Evolutionary conservation across 2,329 filamentous ascomycete species (phyloP).

Genomic region (Penicillium sp.): DNA sequence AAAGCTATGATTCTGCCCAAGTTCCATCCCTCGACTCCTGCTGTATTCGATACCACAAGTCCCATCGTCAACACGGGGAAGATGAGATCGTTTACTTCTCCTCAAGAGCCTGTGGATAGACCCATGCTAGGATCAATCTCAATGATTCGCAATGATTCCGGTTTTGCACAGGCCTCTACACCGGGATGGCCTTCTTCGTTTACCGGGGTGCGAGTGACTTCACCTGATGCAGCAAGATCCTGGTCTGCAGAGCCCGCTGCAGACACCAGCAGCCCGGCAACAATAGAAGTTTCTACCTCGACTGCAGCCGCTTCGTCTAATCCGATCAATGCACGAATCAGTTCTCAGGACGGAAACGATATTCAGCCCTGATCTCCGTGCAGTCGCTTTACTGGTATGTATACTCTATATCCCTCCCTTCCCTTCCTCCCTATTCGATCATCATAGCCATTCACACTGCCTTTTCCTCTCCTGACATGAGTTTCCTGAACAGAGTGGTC

Average conservation of each 20-base stretch:
- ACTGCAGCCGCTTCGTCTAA: neutral
- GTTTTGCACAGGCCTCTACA: neutral
- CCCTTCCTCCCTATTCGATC: neutral
- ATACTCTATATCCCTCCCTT: neutral
- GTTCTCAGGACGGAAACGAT: neutral
- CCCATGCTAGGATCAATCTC: neutral
- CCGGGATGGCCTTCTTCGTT: neutral
- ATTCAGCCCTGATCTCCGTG: no score
- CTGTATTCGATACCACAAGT: no score
- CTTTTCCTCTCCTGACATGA: neutral
- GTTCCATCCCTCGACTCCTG: no score
- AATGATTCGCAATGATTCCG: neutral
- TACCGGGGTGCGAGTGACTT: neutral
- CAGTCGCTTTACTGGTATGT: neutral
- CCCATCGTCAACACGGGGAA: neutral
- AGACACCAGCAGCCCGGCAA: neutral
- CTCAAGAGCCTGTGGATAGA: neutral
- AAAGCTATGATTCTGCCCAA: no score
- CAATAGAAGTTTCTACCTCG: neutral
- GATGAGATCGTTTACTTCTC: neutral
- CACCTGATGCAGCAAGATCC: neutral
- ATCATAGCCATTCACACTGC: neutral
- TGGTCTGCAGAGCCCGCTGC: neutral
- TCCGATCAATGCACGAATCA: neutral
- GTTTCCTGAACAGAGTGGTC: neutral